phyloP scores from a whole-genome alignment of 1,139 yeast species.

The Yamadazyma blattariae region DNA sequence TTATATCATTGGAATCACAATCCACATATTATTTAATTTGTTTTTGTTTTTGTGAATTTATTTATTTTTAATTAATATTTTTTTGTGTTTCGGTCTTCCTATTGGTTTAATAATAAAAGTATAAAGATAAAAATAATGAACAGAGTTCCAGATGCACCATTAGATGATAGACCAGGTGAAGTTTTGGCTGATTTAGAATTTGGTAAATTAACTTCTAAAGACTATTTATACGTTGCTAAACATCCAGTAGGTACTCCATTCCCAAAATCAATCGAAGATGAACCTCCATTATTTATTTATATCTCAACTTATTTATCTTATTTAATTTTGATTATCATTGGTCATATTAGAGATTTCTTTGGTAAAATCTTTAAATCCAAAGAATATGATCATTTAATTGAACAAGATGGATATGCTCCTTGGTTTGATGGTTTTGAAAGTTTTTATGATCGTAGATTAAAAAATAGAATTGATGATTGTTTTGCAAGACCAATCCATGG shows the following conservation, averaged over 20 bases:
- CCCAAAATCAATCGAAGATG: conserved; percentile 66
- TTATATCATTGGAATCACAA: no score
- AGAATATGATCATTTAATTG: conserved; percentile 64
- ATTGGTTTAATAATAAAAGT: no score
- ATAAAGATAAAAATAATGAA: conserved; percentile 9
- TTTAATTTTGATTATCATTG: conserved; percentile 77
- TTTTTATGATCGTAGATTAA: conserved; percentile 88
- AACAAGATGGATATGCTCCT: conserved; percentile 91
- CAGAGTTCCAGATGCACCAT: conserved; percentile 49
- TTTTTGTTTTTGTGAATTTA: no score
- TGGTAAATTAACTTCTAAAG: conserved; percentile 58
- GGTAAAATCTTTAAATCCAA: conserved; percentile 72
- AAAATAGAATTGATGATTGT: conserved; percentile 88
- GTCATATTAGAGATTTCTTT: conserved; percentile 86
- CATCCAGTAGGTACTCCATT: conserved; percentile 55
- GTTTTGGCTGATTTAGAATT: conserved; percentile 62
- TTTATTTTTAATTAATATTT: no score
- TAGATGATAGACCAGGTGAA: conserved; percentile 42
- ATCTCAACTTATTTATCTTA: conserved; percentile 83
- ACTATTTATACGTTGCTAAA: conserved; percentile 52
- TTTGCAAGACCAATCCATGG: conserved; percentile 95
- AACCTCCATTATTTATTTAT: conserved; percentile 80
- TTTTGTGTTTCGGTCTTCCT: no score
- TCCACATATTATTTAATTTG: no score
- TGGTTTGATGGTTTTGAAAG: conserved; percentile 93